These are phyloP conservation scores for Fusarium abutilonis DNA, from an alignment of 2,329 filamentous ascomycete genomes.

Conservation along the genomic window DNA sequence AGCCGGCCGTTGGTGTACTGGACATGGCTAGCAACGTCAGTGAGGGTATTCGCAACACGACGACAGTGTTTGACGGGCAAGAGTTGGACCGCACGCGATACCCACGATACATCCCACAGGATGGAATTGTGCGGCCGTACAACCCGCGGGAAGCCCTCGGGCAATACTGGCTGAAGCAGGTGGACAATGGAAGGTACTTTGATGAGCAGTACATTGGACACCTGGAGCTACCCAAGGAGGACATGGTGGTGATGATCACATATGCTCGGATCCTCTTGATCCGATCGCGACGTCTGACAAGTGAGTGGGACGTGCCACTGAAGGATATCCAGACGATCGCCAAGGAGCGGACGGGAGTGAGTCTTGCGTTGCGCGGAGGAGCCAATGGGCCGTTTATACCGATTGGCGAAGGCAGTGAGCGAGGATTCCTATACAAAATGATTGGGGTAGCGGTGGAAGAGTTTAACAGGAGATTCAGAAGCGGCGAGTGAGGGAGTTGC, in stretches of 20 bases:
- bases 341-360: conserved; percentile 95
- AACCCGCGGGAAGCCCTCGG: conserved; percentile 93
- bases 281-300: conserved; percentile 82
- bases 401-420: conserved; percentile 83
- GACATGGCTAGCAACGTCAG: conserved; percentile 97
- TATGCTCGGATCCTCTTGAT: conserved; percentile 90
- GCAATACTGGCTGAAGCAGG: conserved; percentile 98
- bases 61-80: conserved; percentile 94
- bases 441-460: conserved; percentile 73
- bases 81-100: conserved; percentile 95
- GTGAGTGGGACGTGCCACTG: conserved; percentile 95
- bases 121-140: conserved; percentile 95
- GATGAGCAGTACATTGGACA: conserved; percentile 98
- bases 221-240: conserved; percentile 87
- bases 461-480: conserved; percentile 70
- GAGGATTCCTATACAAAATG: conserved; percentile 72
- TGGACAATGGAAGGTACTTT: conserved; percentile 98
- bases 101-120: conserved; percentile 88
- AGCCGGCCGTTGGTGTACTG: conserved; percentile 95
- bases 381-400: conserved; percentile 95
- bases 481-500: conserved; percentile 44
- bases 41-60: conserved; percentile 97
- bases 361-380: conserved; percentile 86
- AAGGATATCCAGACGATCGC: conserved; percentile 97
- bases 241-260: conserved; percentile 90